phyloP scores from a whole-genome alignment of 2,329 filamentous ascomycete genomes.

The Diaporthe velutina region DNA sequence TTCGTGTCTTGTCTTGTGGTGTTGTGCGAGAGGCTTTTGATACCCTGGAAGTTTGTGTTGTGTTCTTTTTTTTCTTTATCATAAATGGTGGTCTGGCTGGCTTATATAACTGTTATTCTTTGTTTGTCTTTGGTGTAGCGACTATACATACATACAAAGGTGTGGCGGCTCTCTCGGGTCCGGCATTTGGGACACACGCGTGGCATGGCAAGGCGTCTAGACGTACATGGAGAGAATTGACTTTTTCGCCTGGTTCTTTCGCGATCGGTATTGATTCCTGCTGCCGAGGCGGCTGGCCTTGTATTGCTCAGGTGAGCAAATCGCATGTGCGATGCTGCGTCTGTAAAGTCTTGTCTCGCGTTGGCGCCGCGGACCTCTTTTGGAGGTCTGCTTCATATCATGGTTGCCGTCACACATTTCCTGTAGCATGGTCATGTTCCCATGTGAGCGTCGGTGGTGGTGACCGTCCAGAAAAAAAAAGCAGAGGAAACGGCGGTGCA shows the following conservation, averaged over 20 bases:
- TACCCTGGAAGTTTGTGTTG: conserved; percentile 29
- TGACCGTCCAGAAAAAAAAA: not conserved
- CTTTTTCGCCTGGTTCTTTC: not conserved
- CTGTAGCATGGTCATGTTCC: not conserved
- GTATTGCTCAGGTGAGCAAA: not conserved
- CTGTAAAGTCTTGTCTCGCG: not conserved
- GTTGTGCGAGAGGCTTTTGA: conserved; percentile 32
- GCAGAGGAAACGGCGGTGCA: not conserved
- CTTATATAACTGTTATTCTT: not conserved
- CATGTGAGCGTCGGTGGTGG: not conserved
- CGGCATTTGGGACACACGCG: not conserved
- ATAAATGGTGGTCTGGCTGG: not conserved
- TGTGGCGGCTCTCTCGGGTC: conserved; percentile 15
- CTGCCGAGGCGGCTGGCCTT: not conserved
- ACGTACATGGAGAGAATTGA: conserved; percentile 3
- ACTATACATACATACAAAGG: conserved; percentile 4
- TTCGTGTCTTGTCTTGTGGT: conserved; percentile 17
- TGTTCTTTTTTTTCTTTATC: not conserved
- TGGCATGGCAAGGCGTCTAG: conserved; percentile 33
- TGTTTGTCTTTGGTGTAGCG: not conserved
- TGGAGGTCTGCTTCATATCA: not conserved
- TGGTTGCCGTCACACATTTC: not conserved
- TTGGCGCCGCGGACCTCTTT: not conserved
- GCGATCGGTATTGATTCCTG: no score
- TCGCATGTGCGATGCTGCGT: no score